phyloP scores from a whole-genome alignment of 2,329 filamentous ascomycete genomes.

The Sporothrix phasma region DNA sequence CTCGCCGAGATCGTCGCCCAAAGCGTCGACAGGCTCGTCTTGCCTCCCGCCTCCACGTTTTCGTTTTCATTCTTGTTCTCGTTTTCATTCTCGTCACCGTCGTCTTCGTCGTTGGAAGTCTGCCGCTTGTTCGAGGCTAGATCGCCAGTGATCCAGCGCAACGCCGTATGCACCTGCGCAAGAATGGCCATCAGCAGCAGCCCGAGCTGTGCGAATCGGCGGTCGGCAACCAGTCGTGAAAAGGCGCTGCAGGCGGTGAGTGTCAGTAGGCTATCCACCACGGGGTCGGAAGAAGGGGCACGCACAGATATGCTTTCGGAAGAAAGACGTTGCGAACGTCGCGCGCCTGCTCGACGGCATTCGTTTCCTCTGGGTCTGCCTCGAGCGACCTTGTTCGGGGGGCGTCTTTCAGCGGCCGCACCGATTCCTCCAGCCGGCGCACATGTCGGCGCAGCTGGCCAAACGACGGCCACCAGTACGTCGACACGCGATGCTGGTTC shows the following conservation, averaged over 20 bases:
- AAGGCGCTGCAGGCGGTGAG: conserved; percentile 41
- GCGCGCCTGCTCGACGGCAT: conserved; percentile 22
- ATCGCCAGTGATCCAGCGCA: conserved; percentile 30
- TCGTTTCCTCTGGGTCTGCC: not conserved
- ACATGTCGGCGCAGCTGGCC: conserved; percentile 60
- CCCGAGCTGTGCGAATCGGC: conserved; percentile 62
- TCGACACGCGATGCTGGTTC: conserved; percentile 72
- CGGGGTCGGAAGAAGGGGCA: conserved; percentile 11
- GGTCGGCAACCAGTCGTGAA: conserved; percentile 59
- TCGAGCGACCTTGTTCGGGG: not conserved
- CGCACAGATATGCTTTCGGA: conserved; percentile 37
- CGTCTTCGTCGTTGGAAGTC: not conserved
- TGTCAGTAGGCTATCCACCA: not conserved
- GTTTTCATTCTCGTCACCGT: not conserved
- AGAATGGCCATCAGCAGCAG: conserved; percentile 56
- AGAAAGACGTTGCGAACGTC: conserved; percentile 34
- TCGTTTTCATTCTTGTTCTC: not conserved
- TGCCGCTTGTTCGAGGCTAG: conserved; percentile 5
- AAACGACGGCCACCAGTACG: conserved; percentile 69
- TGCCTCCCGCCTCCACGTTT: no score
- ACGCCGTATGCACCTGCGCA: conserved; percentile 43
- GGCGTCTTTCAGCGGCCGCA: conserved; percentile 27
- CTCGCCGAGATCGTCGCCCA: conserved; percentile 17
- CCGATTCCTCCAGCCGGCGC: conserved; percentile 40
- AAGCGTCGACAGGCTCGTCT: not conserved